Percentiles rank a stretch among this genome's conserved stretches.
Evolutionary conservation across 2,329 filamentous ascomycete species (phyloP).

Genomic region (Aspergillus jensenii): DNA sequence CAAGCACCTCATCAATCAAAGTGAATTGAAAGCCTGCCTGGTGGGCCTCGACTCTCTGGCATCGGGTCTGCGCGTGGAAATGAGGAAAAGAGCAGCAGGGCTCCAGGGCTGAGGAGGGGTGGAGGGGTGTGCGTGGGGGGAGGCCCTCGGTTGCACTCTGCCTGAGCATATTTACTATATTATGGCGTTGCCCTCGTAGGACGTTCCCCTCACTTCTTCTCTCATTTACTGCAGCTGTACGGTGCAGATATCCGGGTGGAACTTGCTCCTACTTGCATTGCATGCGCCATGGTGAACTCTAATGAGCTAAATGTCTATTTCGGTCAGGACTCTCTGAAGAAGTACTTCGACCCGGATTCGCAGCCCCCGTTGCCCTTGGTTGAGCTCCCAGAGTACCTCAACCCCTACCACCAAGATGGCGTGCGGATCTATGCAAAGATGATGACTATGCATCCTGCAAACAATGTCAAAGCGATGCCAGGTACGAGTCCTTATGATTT

Average conservation of each 20-base stretch:
- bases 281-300: constrained; percentile 22
- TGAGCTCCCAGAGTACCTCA: constrained; percentile 58
- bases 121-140: constrained; percentile 1
- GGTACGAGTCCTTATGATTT: constrained; percentile 13
- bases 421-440: constrained; percentile 66
- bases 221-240: neutral
- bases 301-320: constrained; percentile 57
- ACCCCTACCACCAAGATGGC: constrained; percentile 58
- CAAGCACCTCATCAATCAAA: too few species aligned
- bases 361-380: constrained; percentile 61
- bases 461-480: constrained; percentile 66
- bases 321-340: constrained; percentile 56
- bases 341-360: constrained; percentile 61
- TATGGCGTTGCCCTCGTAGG: neutral
- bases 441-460: constrained; percentile 64
- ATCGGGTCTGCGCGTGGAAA: neutral
- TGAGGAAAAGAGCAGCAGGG: neutral
- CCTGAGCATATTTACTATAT: neutral
- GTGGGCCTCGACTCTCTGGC: neutral
- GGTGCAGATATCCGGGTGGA: neutral
- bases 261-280: neutral
- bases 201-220: neutral
- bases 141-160: neutral
- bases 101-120: neutral
- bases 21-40: too few species aligned